Conservation (phyloP, 2,329 filamentous ascomycete genomes). For the Cytospora chrysosperma region DNA sequence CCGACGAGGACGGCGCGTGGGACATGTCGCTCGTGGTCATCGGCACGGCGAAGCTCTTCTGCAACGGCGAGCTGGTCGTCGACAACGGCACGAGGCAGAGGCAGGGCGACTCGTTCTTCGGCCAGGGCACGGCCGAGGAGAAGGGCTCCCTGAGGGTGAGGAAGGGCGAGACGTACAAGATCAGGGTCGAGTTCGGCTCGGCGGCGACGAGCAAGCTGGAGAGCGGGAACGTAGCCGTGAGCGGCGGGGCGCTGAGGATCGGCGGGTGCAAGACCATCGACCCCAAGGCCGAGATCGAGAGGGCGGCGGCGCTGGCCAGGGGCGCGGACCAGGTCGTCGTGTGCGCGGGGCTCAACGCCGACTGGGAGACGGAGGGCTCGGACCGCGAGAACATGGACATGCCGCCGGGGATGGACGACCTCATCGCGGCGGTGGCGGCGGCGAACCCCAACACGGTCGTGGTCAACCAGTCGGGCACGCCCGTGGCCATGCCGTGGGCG, state of each 20-base stretch:
- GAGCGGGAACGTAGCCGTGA: slow-evolving; percentile 51
- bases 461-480: slow-evolving; percentile 76
- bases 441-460: slow-evolving; percentile 66
- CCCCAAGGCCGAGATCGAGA: slow-evolving; percentile 57
- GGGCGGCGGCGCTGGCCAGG: slow-evolving; percentile 66
- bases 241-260: slow-evolving; percentile 60
- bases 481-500: slow-evolving; percentile 70
- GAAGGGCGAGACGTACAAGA: slow-evolving; percentile 52
- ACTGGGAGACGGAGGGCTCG: slow-evolving; percentile 78
- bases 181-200: slow-evolving; percentile 54
- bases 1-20: slow-evolving; percentile 60
- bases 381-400: slow-evolving; percentile 79
- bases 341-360: slow-evolving; percentile 73
- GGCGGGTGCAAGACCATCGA: slow-evolving; percentile 60
- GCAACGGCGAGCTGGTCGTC: slow-evolving; percentile 61
- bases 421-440: slow-evolving; percentile 65
- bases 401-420: slow-evolving; percentile 67
- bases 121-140: slow-evolving; percentile 57
- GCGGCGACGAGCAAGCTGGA: slow-evolving; percentile 50
- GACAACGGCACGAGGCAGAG: slow-evolving; percentile 65
- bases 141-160: slow-evolving; percentile 51
- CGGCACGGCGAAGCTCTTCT: slow-evolving; percentile 63
- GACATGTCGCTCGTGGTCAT: slow-evolving; percentile 66
- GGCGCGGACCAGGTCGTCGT: slow-evolving; percentile 75
- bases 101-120: slow-evolving; percentile 58